Evolutionary conservation across 129 eudicot species (phyloP).

Genomic region (Saussurea involucrata): DNA sequence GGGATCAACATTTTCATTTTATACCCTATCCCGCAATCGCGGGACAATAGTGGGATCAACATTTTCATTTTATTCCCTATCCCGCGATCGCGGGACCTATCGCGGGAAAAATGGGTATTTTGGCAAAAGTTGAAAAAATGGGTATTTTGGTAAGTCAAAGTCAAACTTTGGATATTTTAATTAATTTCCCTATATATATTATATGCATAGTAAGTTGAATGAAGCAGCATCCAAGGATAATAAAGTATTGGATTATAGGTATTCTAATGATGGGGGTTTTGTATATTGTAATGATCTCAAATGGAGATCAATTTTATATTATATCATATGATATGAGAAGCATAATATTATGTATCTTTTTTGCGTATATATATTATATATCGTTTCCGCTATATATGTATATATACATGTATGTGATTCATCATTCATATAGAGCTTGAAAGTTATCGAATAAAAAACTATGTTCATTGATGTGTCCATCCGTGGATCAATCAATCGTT

Average conservation of each 20-base stretch:
- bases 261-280: not conserved
- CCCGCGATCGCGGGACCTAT: too few species aligned
- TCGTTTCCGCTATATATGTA: not conserved
- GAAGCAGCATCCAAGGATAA: slow-evolving; percentile 11
- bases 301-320: not conserved
- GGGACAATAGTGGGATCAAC: too few species aligned
- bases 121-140: too few species aligned
- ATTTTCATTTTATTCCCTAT: too few species aligned
- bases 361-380: not conserved
- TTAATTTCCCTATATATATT: too few species aligned
- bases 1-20: too few species aligned
- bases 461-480: not conserved
- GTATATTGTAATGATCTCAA: not conserved
- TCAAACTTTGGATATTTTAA: too few species aligned
- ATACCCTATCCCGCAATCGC: too few species aligned
- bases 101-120: too few species aligned
- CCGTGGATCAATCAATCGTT: not conserved
- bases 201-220: slow-evolving; percentile 13
- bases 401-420: not conserved
- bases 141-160: too few species aligned
- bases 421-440: not conserved
- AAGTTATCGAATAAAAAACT: not conserved
- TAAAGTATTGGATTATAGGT: not conserved
- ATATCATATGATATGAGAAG: not conserved
- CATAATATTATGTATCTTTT: not conserved